Base-by-base conservation (phyloP, 2,329 filamentous ascomycete genomes). In the Pochonia chlamydosporia region DNA sequence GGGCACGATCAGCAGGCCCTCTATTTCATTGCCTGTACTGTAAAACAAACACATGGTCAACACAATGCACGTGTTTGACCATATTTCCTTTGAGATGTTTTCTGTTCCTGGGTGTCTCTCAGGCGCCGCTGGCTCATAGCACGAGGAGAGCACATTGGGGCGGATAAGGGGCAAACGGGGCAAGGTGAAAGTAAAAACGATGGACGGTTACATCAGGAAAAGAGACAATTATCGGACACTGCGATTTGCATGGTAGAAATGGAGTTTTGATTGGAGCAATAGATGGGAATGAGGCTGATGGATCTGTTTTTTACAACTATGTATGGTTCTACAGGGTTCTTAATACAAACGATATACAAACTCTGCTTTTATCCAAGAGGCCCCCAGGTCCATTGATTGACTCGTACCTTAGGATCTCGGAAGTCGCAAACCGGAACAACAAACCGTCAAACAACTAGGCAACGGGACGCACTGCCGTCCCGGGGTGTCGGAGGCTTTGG, bases 191-290 rank as follows among this genome's bases (percentile, higher is more conserved):
- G 14, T 9, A 4, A 6, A 18, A 36, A 18, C 13, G 26, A 28
- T 28, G 13, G 26, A 13, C 7, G 7, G 33, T 20, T 20, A 36
- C 33, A 18, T 36, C 33, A 14, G 9, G 35, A 23, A 14, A 18
- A 39, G 5, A 18, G 5, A 18, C 40, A 28, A 20, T 14, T 28
- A 41, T 28, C 23, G 33, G 14, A 11, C 20, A 16, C n/a, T 44
- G n/a, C 18, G 18, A 26, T 14, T 23, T 44, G 43, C 30, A 37
- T n/a, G 31, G 43, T 37, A 37, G 33, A 33, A 23, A 2, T 36
- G 43, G 43, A 36, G 43, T 44, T 44, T 37, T 39, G 21, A 44
- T 25, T 31, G 43, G 43, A 18, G 30, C 23, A 18, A 44, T 44
- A 36, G 21, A 28, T 44, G 43, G 43, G 31, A 33, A 43, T 28